Evolutionary conservation across 306 rosid species (phyloP).

Genomic region (Quercus engelmannii): DNA sequence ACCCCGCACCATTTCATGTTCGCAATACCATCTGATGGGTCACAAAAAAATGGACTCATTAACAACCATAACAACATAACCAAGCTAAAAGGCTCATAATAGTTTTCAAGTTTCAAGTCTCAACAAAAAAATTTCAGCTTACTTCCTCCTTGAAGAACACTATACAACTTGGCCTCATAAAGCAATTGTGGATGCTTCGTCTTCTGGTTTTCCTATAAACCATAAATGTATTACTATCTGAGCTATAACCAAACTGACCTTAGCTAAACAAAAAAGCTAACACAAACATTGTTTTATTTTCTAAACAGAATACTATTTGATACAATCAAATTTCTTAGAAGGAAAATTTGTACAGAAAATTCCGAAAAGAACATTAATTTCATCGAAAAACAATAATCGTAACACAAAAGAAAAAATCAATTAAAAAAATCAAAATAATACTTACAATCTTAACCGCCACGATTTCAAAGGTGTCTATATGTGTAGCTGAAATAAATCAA

Average conservation of each 20-base stretch:
- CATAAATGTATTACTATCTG: not conserved
- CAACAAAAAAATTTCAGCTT: conserved; percentile 13
- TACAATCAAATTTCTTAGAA: too few species aligned
- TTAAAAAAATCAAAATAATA: not conserved
- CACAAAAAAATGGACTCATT: conserved; percentile 15
- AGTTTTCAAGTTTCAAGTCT: not conserved
- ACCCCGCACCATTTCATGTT: conserved; percentile 78
- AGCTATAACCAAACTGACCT: not conserved
- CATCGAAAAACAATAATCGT: not conserved
- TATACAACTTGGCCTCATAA: conserved; percentile 66
- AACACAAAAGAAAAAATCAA: not conserved
- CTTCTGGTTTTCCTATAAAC: conserved; percentile 54
- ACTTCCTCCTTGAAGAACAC: conserved; percentile 62
- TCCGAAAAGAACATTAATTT: too few species aligned
- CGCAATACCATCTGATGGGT: conserved; percentile 72
- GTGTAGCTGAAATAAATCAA: conserved; percentile 41
- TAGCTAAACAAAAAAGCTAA: too few species aligned
- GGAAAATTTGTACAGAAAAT: not conserved
- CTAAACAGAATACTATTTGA: too few species aligned
- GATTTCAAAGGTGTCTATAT: conserved; percentile 54
- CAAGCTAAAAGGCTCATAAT: not conserved
- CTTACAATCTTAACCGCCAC: conserved; percentile 72
- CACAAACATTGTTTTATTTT: too few species aligned
- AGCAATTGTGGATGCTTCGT: conserved; percentile 66
- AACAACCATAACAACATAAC: conserved; percentile 2